phyloP scores from a whole-genome alignment of 768 basidiomycete genomes.

The Naganishia vaughanmartiniae region DNA sequence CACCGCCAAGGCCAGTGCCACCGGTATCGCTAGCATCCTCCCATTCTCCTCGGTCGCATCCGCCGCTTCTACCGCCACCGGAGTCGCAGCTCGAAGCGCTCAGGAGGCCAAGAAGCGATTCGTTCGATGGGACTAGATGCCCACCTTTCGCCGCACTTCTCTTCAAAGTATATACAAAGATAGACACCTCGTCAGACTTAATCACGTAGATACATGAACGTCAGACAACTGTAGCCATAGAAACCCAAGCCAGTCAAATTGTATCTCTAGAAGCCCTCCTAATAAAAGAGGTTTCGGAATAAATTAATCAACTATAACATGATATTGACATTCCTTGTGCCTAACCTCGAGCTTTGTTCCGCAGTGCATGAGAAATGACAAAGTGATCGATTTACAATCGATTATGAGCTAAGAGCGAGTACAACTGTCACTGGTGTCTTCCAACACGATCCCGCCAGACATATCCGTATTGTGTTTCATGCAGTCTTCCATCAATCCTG shows the following conservation, averaged over 20 bases:
- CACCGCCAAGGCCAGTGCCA: background rate
- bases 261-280: background rate
- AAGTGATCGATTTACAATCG: background rate
- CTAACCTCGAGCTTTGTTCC: too few species aligned
- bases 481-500: background rate
- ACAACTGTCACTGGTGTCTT: background rate
- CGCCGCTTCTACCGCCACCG: constrained; percentile 21
- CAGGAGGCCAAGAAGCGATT: constrained; percentile 33
- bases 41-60: background rate
- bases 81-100: constrained; percentile 20
- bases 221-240: constrained; percentile 12
- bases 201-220: background rate
- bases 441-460: background rate
- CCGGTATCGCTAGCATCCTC: background rate
- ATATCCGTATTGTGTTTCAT: background rate
- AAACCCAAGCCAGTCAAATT: constrained; percentile 4
- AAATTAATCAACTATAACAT: too few species aligned
- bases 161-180: background rate
- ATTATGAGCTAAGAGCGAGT: background rate
- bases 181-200: background rate
- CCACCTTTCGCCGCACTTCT: too few species aligned
- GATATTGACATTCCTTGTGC: background rate
- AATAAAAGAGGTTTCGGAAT: background rate
- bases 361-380: background rate
- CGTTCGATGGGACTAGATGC: constrained; percentile 26